Conservation (phyloP, 2,329 filamentous ascomycete genomes). For the Colletotrichum scovillei region DNA sequence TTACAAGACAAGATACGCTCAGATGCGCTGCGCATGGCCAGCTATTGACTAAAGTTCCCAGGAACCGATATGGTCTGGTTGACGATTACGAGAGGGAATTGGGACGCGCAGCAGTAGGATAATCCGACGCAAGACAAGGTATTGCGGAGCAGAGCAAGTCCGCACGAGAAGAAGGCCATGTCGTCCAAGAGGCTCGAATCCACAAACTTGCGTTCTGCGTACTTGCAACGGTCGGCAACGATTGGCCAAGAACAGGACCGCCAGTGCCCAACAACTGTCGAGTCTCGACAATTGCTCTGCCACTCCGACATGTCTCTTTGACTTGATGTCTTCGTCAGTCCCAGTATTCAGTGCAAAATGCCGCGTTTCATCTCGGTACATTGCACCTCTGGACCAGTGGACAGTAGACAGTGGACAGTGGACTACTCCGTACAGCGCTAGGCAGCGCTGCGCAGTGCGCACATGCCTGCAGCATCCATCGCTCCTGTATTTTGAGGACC, state of each 20-base stretch:
- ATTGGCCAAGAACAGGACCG: background rate
- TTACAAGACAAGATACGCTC: background rate
- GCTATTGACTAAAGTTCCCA: background rate
- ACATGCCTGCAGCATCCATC: background rate
- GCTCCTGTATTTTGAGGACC: constrained; percentile 8
- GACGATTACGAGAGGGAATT: constrained; percentile 12
- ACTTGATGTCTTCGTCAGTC: background rate
- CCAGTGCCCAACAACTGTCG: background rate
- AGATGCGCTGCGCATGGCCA: background rate
- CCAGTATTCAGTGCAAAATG: background rate
- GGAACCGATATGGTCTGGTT: background rate
- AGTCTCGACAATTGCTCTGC: background rate
- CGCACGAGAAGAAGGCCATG: background rate
- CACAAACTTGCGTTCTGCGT: background rate
- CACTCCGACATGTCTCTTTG: background rate
- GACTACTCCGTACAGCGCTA: background rate
- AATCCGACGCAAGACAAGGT: background rate
- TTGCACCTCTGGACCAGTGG: background rate
- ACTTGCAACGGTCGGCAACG: background rate
- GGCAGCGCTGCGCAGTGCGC: background rate
- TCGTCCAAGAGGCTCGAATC: background rate
- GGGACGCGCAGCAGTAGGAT: background rate
- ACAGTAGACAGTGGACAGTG: no score
- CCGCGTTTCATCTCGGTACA: background rate
- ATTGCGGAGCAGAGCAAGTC: constrained; percentile 20